phyloP scores from a whole-genome alignment of 805 yeast genomes.

The Starmerella ratchasimensis region DNA sequence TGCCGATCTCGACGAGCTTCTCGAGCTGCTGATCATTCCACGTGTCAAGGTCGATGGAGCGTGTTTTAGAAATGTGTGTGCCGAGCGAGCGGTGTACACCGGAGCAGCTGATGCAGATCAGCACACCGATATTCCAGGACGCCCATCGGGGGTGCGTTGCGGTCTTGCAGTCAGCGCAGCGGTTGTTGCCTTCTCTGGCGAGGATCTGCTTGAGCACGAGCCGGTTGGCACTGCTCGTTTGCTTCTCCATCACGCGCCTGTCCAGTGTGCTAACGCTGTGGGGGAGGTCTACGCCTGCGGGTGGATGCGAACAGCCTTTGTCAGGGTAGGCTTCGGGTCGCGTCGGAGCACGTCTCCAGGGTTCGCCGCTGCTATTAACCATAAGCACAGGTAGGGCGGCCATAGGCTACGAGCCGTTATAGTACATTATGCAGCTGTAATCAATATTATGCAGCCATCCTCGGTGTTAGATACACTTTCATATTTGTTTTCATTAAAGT shows the following conservation, averaged over 20 bases:
- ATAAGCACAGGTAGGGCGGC: no score
- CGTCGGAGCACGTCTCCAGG: no score
- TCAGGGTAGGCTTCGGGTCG: no score
- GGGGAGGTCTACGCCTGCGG: no score
- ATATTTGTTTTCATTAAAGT: no score
- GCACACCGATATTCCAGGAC: slow-evolving; percentile 86
- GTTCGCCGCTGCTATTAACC: no score
- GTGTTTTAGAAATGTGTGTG: slow-evolving; percentile 84
- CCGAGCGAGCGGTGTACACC: slow-evolving; percentile 95
- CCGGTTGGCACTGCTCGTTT: slow-evolving; percentile 28
- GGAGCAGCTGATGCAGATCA: slow-evolving; percentile 80
- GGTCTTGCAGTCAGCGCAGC: slow-evolving; percentile 85
- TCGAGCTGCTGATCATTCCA: slow-evolving; percentile 91
- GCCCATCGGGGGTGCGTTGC: slow-evolving; percentile 95
- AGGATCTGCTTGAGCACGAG: slow-evolving; percentile 62
- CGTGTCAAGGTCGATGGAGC: slow-evolving; percentile 85
- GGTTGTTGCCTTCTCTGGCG: slow-evolving; percentile 60
- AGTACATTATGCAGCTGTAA: no score
- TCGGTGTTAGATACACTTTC: no score
- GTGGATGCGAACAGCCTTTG: no score
- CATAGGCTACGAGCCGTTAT: no score
- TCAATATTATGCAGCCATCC: no score
- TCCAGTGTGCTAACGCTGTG: no score
- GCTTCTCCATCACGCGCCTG: slow-evolving; percentile 18
- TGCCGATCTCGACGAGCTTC: slow-evolving; percentile 78